These are phyloP conservation scores for Nakazawaea pomicola DNA, from an alignment of 805 yeast species.

Conservation along the genomic window DNA sequence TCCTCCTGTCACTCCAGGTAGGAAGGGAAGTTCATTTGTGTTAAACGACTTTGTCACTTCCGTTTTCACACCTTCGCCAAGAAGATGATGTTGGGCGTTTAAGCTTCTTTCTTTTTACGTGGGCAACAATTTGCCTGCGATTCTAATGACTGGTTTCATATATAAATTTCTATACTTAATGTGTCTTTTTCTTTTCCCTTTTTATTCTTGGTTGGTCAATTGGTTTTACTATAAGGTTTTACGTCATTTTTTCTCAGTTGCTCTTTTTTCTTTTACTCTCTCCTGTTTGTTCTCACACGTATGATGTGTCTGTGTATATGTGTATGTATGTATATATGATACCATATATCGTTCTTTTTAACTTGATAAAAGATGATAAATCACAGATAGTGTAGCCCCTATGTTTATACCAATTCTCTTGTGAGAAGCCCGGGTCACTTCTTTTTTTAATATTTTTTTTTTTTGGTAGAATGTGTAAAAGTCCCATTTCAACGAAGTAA, in stretches of 20 bases:
- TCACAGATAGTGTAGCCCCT: too few relatives aligned
- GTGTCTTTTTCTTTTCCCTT: not conserved
- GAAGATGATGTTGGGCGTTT: slow-evolving; percentile 6
- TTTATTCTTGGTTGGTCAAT: not conserved
- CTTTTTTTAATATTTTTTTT: too few relatives aligned
- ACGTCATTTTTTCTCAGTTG: not conserved
- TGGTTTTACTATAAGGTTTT: not conserved
- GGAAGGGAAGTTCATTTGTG: slow-evolving; percentile 29
- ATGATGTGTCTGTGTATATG: too few relatives aligned
- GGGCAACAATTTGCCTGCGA: not conserved
- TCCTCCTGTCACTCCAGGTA: slow-evolving; percentile 12
- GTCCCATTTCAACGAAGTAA: slow-evolving; percentile 3
- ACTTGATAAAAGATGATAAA: too few relatives aligned
- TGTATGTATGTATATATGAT: too few relatives aligned
- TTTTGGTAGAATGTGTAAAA: too few relatives aligned
- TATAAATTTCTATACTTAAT: not conserved
- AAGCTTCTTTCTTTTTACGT: not conserved
- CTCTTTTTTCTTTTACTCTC: too few relatives aligned
- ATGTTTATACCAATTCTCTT: too few relatives aligned
- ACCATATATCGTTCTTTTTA: too few relatives aligned
- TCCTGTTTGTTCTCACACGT: too few relatives aligned
- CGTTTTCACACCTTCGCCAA: slow-evolving; percentile 40
- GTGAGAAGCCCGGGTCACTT: too few relatives aligned
- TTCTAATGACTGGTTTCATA: not conserved
- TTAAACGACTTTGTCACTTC: slow-evolving; percentile 42